A percentile compares a stretch with the other conserved stretches of the same genome.
Conservation (phyloP, 177 flowering plant genomes). For the Vitis hybrid region DNA sequence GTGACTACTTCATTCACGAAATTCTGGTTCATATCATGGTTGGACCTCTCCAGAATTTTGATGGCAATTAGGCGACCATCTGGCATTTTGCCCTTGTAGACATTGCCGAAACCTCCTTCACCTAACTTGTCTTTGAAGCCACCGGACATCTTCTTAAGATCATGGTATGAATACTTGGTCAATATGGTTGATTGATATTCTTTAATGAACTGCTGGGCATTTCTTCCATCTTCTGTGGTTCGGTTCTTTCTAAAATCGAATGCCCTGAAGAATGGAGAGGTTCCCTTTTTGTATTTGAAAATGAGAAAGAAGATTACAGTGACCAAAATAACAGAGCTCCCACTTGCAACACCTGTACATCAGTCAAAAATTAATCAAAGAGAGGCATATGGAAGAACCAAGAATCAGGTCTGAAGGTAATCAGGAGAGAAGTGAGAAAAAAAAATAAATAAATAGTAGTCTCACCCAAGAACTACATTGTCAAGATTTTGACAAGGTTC, state of each 20-base stretch:
- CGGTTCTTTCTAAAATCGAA: slow-evolving; percentile 3
- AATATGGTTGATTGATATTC: not conserved
- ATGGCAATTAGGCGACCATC: slow-evolving; percentile 14
- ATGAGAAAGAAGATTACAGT: not conserved
- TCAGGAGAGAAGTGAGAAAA: not conserved
- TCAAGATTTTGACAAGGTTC: no score
- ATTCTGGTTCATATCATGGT: slow-evolving; percentile 4
- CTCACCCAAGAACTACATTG: no score
- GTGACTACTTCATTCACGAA: slow-evolving; percentile 19
- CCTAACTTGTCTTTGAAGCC: slow-evolving; percentile 16
- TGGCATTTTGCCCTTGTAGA: slow-evolving; percentile 17
- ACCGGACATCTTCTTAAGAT: slow-evolving; percentile 14
- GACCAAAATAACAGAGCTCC: not conserved
- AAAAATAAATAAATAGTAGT: no score
- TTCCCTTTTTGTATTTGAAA: slow-evolving; percentile 8
- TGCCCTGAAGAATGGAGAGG: not conserved
- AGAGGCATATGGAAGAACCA: no score
- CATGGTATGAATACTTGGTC: slow-evolving; percentile 11
- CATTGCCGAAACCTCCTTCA: slow-evolving; percentile 19
- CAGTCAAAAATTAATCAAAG: no score
- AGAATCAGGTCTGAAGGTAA: not conserved
- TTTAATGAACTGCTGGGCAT: slow-evolving; percentile 6
- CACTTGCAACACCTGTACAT: not conserved
- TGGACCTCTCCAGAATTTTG: slow-evolving; percentile 10
- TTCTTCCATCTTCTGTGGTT: not conserved